Evolutionary conservation across 805 yeast species (phyloP), one percentile per base, ranked within the genome.

Genomic region (Candida krabiensis): DNA sequence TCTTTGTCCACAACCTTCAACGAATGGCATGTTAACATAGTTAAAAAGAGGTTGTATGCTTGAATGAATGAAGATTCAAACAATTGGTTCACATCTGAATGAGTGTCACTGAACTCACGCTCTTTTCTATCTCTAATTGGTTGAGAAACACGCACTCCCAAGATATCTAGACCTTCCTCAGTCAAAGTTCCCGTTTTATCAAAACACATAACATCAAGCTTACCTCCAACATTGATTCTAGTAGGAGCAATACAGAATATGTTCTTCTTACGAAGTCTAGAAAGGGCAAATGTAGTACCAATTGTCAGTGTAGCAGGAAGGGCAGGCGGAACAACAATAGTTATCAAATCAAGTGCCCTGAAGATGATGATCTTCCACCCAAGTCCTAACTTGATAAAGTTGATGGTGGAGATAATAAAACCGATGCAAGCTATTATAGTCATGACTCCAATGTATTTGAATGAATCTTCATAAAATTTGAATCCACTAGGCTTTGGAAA

Each of bases 271-370:
- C 87, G 80, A 45, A 93, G 68, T 44, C 98, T 71, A 21, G 79
- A 70, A 18, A 93, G 64, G 0, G 99, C 96, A 67, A 93, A 90
- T 48, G 91, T 87, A 0, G 97, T 90, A 14, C 99, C 99, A 43
- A 93, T 91, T 0, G 99, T 89, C 44, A 93, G 67, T 0, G 99
- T 93, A 0, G 99, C 99, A 0, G 99, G 99, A 30, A 93, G 71
- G 0, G 99, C 99, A 1, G 99, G 99, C 1, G 99, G 99, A 1
- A 93, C 96, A 5, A 93, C 99, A 58, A 93, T 89, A 0, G 99
- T 93, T 38, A 93, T 83, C 36, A 93, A 77, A 64, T 93, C 99
- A 38, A 93, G 68, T 0, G 98, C 98, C 50, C 99, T 75, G 39
- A 93, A 67, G 5, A 90, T 71, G 69, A 93, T 91, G 25, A 83